A percentile compares a stretch with the other conserved stretches of the same genome.
These are phyloP conservation scores for Lachancea dasiensis DNA, from an alignment of 805 yeast species.

Conservation along the genomic window DNA sequence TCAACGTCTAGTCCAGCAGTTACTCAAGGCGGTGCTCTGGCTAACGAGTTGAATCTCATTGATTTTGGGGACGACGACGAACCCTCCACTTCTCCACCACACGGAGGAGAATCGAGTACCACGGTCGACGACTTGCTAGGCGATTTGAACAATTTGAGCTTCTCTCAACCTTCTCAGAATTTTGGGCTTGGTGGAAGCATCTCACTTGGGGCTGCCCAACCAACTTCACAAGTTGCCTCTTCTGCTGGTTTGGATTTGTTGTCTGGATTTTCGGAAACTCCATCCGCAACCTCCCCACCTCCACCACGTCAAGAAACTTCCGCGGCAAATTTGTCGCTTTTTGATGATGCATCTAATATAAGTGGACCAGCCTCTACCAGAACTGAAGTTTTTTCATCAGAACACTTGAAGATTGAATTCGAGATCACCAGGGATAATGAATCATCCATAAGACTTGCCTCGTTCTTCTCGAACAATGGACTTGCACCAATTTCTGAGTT, in stretches of 20 bases:
- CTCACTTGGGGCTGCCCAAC: constrained; percentile 33
- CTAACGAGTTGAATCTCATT: constrained; percentile 51
- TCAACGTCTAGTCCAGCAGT: constrained; percentile 28
- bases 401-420: constrained; percentile 45
- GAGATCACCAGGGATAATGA: constrained; percentile 35
- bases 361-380: constrained; percentile 19
- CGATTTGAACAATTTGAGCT: constrained; percentile 59
- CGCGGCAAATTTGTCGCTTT: constrained; percentile 9
- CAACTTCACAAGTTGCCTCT: constrained; percentile 19
- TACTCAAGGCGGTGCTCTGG: constrained; percentile 30
- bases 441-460: constrained; percentile 38
- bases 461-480: constrained; percentile 47
- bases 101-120: constrained; percentile 26
- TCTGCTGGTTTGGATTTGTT: constrained; percentile 17
- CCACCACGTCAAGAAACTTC: constrained; percentile 10
- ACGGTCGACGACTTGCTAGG: constrained; percentile 62
- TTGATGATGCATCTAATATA: constrained; percentile 1
- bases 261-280: constrained; percentile 16
- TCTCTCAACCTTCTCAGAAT: constrained; percentile 35
- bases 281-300: constrained; percentile 14
- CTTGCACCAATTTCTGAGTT: constrained; percentile 42
- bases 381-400: constrained; percentile 38
- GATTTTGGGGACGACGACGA: constrained; percentile 62
- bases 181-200: constrained; percentile 53
- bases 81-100: constrained; percentile 21